phyloP scores from a whole-genome alignment of 2,329 filamentous ascomycete genomes.

The Fusarium penzigii region DNA sequence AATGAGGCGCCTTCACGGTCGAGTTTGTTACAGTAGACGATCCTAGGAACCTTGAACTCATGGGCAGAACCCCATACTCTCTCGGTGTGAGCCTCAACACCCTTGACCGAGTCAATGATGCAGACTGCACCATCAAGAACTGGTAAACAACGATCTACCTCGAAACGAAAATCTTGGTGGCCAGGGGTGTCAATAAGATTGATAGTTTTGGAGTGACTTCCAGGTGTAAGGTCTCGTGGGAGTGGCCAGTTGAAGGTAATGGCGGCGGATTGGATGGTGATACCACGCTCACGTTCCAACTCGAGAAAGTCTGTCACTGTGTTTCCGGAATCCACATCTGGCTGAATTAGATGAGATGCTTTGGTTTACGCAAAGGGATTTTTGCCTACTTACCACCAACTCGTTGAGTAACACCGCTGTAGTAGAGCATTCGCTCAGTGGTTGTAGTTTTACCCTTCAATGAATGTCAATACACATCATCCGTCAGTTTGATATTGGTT shows the following conservation, averaged over 20 bases:
- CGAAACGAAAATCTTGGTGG: slow-evolving; percentile 96
- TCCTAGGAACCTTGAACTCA: slow-evolving; percentile 78
- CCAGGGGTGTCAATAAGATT: slow-evolving; percentile 96
- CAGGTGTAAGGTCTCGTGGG: slow-evolving; percentile 41
- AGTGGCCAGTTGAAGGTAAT: slow-evolving; percentile 95
- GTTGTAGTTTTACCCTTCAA: slow-evolving; percentile 89
- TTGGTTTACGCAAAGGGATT: not conserved
- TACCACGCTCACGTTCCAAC: slow-evolving; percentile 86
- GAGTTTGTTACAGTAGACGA: slow-evolving; percentile 77
- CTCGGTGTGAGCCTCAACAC: slow-evolving; percentile 95
- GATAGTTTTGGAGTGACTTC: slow-evolving; percentile 62
- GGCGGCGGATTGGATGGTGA: slow-evolving; percentile 96
- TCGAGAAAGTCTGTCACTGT: slow-evolving; percentile 97
- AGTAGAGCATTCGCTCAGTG: slow-evolving; percentile 98
- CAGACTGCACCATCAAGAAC: slow-evolving; percentile 91
- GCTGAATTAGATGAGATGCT: slow-evolving; percentile 1
- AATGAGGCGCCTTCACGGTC: slow-evolving; percentile 80
- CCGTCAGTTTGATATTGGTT: no score
- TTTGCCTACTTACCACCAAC: slow-evolving; percentile 63
- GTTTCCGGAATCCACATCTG: slow-evolving; percentile 92
- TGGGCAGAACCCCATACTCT: slow-evolving; percentile 93
- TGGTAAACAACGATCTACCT: slow-evolving; percentile 86
- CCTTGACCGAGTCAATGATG: slow-evolving; percentile 88
- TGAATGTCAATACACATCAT: not conserved
- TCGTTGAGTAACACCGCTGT: slow-evolving; percentile 84